Evolutionary conservation across 2,329 filamentous ascomycete species (phyloP), one percentile per base, ranked within the genome.

Genomic region (Dactylellina sp.): DNA sequence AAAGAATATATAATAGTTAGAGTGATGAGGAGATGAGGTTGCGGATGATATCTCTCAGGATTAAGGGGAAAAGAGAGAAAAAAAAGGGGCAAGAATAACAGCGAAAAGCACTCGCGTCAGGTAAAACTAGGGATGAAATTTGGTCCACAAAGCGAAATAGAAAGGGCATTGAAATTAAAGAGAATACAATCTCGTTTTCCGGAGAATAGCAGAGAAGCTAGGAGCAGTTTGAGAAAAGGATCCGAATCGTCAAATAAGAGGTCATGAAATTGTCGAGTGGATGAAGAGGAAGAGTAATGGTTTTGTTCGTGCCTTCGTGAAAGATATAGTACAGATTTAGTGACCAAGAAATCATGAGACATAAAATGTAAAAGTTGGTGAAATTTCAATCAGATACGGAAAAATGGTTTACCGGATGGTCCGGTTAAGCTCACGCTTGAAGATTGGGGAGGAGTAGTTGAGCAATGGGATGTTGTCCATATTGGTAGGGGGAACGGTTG

Each of bases 331-430:
- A 40, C 37, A 40, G 37, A 32, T 40, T 6, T 3, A 16, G 9
- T 12, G 37, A 7, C 37, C 3, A 20, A 37, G 14, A 37, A 22
- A 4, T 18, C 39, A 14, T 22, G n/a, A 50, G 28, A 50, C 18
- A 40, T 24, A 56, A 39, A 39, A 24, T 22, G 32, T 56, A 56
- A 40, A 40, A n/a, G 37, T 39, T 32, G 39, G 3, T 12, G 22
- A 7, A 7, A 35, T 24, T 37, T 12, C 2, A 22, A 2, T 2
- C 20, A 57, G n/a, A n/a, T n/a, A n/a, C 6, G 28, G 3, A 42
- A 39, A 20, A 55, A 59, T 6, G 11, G 25, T 25, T 53, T 37
- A 64, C 9, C 60, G 60, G 11, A 64, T 47, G 22, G 60, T 64
- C 5, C 49, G 60, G 9, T 24, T 24, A 7, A 46, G 16, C 20